phyloP scores from a whole-genome alignment of 2,329 filamentous ascomycete genomes.

The Parastagonospora avenae region DNA sequence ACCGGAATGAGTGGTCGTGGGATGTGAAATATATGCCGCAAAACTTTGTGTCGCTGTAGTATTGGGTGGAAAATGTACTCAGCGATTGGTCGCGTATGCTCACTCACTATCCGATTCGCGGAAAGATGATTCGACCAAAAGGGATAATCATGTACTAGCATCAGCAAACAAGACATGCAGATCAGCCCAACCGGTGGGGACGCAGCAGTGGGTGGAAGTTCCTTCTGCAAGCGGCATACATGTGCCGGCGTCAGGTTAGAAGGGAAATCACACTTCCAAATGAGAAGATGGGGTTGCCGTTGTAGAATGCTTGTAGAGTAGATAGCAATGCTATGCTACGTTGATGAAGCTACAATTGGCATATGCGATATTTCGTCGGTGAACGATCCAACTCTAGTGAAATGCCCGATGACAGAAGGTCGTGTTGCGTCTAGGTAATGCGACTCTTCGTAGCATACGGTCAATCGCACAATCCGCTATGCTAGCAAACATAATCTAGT shows the following conservation, averaged over 20 bases:
- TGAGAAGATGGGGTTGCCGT: no score
- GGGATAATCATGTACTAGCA: background rate
- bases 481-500: conserved; percentile 6
- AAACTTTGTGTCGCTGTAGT: conserved; percentile 1
- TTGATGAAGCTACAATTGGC: no score
- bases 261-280: background rate
- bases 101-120: conserved; percentile 13
- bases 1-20: conserved; percentile 35
- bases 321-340: no score
- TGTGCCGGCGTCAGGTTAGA: background rate
- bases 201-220: background rate
- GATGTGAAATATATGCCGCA: conserved; percentile 3
- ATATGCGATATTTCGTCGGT: no score
- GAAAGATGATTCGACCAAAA: conserved; percentile 1
- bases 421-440: no score
- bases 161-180: conserved; percentile 13
- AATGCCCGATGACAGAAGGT: no score
- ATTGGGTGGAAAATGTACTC: conserved; percentile 2
- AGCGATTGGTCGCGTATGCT: conserved; percentile 4
- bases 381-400: no score
- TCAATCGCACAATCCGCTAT: no score
- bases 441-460: no score
- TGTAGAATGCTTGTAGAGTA: no score
- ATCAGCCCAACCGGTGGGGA: conserved; percentile 9
- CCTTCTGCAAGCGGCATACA: background rate